These are phyloP conservation scores for Cucumis sativus DNA, from an alignment of 306 rosid genomes.

Conservation along the genomic window DNA sequence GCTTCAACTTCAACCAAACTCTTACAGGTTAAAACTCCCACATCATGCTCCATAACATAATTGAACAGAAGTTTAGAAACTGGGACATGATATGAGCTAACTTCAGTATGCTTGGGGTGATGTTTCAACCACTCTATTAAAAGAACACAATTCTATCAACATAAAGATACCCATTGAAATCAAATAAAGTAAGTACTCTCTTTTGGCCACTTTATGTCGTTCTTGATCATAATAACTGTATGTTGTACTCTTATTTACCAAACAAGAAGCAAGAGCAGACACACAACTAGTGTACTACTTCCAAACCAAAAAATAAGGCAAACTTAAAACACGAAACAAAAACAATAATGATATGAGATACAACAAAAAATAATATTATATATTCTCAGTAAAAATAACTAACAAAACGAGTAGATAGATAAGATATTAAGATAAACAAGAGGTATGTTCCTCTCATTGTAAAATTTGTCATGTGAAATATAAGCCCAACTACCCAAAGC, in stretches of 20 bases:
- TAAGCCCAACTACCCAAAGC: not conserved
- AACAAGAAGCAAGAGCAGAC: not conserved
- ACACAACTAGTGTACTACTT: not conserved
- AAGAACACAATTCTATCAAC: not conserved
- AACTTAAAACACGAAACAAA: not conserved
- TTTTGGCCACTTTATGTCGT: not conserved
- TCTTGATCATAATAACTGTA: not conserved
- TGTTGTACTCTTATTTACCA: not conserved
- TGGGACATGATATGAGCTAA: not conserved
- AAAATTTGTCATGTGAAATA: not conserved
- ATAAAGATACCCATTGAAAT: not conserved
- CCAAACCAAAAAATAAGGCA: not conserved
- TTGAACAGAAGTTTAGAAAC: not conserved
- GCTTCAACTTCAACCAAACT: not conserved
- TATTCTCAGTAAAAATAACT: not conserved
- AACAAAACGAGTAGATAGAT: not conserved
- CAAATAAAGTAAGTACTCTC: not conserved
- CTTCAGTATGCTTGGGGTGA: not conserved
- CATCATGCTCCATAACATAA: not conserved
- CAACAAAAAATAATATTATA: not conserved
- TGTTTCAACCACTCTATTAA: not conserved
- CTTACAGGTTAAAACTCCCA: not conserved
- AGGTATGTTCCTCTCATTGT: not conserved
- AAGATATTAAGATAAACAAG: not conserved
- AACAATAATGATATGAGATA: not conserved